These are phyloP conservation scores for Carpinus viminea DNA, from an alignment of 306 rosid species.

Conservation along the genomic window DNA sequence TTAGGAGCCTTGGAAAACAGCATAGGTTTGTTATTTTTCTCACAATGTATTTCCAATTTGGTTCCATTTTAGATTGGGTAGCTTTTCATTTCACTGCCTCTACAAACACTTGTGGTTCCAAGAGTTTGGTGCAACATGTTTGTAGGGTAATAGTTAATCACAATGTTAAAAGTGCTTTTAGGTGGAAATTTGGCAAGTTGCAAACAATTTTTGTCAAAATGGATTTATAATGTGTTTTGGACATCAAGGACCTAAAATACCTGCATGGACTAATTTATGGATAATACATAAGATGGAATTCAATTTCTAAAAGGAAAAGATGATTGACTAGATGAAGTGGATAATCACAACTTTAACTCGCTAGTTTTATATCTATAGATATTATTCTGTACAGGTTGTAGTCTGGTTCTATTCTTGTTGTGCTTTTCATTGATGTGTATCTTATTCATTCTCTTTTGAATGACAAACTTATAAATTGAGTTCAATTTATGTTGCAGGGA, in stretches of 20 bases:
- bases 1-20: neutral
- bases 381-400: neutral
- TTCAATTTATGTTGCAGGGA: slow-evolving; percentile 61
- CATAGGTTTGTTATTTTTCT: neutral
- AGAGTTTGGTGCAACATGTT: neutral
- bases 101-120: neutral
- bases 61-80: neutral
- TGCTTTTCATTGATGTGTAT: slow-evolving; percentile 14
- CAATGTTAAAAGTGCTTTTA: neutral
- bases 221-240: neutral
- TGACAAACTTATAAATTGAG: slow-evolving; percentile 17
- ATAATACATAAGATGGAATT: neutral
- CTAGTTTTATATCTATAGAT: neutral
- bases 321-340: neutral
- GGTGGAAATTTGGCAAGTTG: neutral
- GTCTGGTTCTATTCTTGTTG: neutral
- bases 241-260: neutral
- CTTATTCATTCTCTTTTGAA: slow-evolving; percentile 13
- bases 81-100: neutral
- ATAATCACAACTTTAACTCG: no score
- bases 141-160: neutral
- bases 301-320: neutral
- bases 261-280: neutral
- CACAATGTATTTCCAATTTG: neutral
- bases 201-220: neutral